Evolutionary conservation across 805 yeast species (phyloP).

Genomic region (Sugiyamaella qingdaonensis): DNA sequence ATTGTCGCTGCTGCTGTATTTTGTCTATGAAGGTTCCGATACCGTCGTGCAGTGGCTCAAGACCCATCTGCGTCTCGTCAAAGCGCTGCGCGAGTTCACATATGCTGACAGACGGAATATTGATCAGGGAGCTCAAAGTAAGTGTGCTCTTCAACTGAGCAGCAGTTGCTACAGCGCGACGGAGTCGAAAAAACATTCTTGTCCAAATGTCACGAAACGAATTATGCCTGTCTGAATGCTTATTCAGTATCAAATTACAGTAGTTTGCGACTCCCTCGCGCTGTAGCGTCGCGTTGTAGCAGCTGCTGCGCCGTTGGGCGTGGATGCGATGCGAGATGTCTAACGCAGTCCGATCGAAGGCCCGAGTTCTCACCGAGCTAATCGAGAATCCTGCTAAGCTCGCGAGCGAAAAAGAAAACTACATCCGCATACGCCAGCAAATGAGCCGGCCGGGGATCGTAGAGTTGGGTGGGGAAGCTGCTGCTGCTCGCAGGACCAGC

Average conservation of each 20-base stretch:
- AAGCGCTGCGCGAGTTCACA: constrained; percentile 85
- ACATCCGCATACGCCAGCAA: constrained; percentile 26
- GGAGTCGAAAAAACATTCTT: no score
- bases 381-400: constrained; percentile 27
- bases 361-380: constrained; percentile 25
- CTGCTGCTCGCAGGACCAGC: constrained; percentile 2
- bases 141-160: no score
- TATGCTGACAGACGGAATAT: constrained; percentile 49
- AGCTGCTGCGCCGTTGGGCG: no score
- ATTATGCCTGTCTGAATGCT: no score
- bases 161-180: no score
- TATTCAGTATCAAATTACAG: no score
- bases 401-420: constrained; percentile 26
- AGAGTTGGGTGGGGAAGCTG: constrained; percentile 15
- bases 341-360: constrained; percentile 28
- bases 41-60: constrained; percentile 85
- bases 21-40: constrained; percentile 82
- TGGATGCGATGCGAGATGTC: neutral
- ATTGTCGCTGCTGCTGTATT: constrained; percentile 78
- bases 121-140: constrained; percentile 31
- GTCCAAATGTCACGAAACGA: no score
- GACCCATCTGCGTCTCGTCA: constrained; percentile 78
- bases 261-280: neutral
- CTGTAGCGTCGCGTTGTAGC: neutral
- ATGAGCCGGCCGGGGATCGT: constrained; percentile 28